These are phyloP conservation scores for Ophiocordyceps camponoti-rufipedis DNA, from an alignment of 2,329 filamentous ascomycete genomes.

Conservation along the genomic window DNA sequence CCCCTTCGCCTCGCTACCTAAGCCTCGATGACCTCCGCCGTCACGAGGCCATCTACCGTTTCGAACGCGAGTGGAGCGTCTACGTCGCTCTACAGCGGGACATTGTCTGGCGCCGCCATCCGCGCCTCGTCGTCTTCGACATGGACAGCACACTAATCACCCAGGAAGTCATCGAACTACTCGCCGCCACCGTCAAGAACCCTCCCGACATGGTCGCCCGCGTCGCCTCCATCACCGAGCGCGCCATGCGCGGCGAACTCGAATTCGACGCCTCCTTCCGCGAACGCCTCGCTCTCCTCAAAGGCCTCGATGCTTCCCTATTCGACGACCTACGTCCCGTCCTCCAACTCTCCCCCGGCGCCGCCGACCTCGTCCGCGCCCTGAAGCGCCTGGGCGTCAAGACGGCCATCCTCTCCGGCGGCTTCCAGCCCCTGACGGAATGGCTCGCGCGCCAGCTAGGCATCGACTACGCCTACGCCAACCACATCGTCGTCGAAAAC, in stretches of 20 bases:
- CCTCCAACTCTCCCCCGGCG: constrained; percentile 69
- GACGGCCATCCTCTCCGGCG: constrained; percentile 80
- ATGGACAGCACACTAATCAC: constrained; percentile 98
- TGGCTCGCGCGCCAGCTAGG: constrained; percentile 72
- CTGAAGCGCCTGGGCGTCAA: constrained; percentile 67
- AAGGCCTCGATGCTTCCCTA: constrained; percentile 60
- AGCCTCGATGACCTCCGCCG: constrained; percentile 53
- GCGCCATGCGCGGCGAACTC: constrained; percentile 90
- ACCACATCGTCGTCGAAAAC: constrained; percentile 54
- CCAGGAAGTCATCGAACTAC: constrained; percentile 92
- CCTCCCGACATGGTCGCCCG: constrained; percentile 55
- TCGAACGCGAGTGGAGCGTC: constrained; percentile 79
- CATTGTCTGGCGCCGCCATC: constrained; percentile 57
- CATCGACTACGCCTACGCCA: constrained; percentile 77
- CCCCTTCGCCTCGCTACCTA: constrained; percentile 43
- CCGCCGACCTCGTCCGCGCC: constrained; percentile 51
- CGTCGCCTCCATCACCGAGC: constrained; percentile 77
- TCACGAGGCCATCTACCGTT: constrained; percentile 65
- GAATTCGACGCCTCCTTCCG: constrained; percentile 77
- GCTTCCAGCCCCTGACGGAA: constrained; percentile 73
- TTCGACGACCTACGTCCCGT: constrained; percentile 60
- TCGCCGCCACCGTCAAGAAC: constrained; percentile 60
- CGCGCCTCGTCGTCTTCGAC: constrained; percentile 83
- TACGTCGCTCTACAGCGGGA: constrained; percentile 65
- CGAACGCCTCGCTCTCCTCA: constrained; percentile 63